Base-by-base conservation (phyloP, 2,329 filamentous ascomycete species). In the Aspergillus oerlinghausenensis region DNA sequence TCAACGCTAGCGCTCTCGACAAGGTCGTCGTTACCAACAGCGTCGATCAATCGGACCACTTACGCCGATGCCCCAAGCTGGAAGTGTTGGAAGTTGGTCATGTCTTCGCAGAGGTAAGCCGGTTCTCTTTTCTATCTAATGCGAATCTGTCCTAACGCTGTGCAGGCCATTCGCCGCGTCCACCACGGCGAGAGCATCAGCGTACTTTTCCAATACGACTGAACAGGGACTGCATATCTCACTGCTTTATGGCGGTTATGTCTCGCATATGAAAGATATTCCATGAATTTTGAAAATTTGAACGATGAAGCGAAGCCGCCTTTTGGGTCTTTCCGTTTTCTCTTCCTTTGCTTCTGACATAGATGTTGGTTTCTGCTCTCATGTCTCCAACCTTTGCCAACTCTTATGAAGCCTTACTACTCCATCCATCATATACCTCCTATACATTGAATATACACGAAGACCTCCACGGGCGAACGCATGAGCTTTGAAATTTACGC, bases 111-210 rank as follows among this genome's bases (percentile, higher is more conserved):
- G 93, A 97, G 82, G 90, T 85, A 73, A 66, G 75, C 21, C 2
- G 9, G 1, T 71, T 50, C 14, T 32, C 54, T 49, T 28, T 26
- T 56, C 29, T 29, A 10, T 38, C 29, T 49, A 19, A 32, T 49
- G 19, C 49, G 50, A 52, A 61, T 67, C 58, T 66, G 68, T 59
- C 56, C 69, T 73, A 61, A 73, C 57, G 49, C 45, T n/a, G 56
- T 64, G 19, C 56, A 86, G 84, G 86, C 94, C 51, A 97, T 97
- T 66, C 89, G 94, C 61, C 86, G 94, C 61, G 93, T 97, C 57
- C 94, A 99, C 76, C 92, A 97, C 74, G 94, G 94, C 68, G 94
- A 99, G 79, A 96, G 91, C 69, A 96, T 99, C 77, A 96, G 92
- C 73, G 90, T 94, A 59, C 82, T 99, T 52, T 99, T 99, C 76